Percentiles rank a stretch among this genome's conserved stretches.
Evolutionary conservation across 768 basidiomycete species (phyloP).

Genomic region (Auriscalpium vulgare): DNA sequence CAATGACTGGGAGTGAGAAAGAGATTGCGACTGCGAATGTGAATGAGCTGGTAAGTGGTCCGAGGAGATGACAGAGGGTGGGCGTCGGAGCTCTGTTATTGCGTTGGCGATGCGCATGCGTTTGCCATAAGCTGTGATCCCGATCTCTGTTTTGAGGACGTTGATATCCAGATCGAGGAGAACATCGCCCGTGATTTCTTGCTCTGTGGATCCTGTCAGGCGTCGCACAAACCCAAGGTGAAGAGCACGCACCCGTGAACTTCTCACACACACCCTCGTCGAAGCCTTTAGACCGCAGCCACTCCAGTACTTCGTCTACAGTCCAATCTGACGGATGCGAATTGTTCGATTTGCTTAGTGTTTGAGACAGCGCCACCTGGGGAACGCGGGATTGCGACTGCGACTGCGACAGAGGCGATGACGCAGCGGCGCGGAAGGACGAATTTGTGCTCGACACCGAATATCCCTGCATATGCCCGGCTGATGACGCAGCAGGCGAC

Average conservation of each 20-base stretch:
- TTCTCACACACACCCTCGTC: constrained; percentile 76
- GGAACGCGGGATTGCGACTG: background rate
- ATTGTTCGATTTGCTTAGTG: constrained; percentile 23
- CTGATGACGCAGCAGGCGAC: constrained; percentile 22
- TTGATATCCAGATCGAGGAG: constrained; percentile 89
- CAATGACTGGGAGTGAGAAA: constrained; percentile 5
- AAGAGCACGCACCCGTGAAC: constrained; percentile 63
- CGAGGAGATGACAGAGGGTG: constrained; percentile 48
- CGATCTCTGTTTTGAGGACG: constrained; percentile 88
- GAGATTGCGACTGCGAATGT: constrained; percentile 25
- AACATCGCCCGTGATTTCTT: constrained; percentile 98
- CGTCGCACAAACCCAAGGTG: background rate
- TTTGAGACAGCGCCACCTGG: background rate
- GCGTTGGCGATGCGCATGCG: constrained; percentile 90
- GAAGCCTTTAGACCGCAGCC: constrained; percentile 81
- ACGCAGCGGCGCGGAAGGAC: background rate
- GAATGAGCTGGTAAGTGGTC: constrained; percentile 27
- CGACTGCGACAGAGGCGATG: background rate
- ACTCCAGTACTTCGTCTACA: constrained; percentile 83
- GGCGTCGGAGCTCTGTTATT: constrained; percentile 77
- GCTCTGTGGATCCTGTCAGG: constrained; percentile 44
- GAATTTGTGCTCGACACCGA: constrained; percentile 4
- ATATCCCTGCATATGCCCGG: constrained; percentile 18
- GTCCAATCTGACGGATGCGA: constrained; percentile 67
- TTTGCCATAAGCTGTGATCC: constrained; percentile 90